A percentile compares a stretch with the other conserved stretches of the same genome.
Conservation (phyloP, 805 yeast species). For the Pichia thaimueangensis region DNA sequence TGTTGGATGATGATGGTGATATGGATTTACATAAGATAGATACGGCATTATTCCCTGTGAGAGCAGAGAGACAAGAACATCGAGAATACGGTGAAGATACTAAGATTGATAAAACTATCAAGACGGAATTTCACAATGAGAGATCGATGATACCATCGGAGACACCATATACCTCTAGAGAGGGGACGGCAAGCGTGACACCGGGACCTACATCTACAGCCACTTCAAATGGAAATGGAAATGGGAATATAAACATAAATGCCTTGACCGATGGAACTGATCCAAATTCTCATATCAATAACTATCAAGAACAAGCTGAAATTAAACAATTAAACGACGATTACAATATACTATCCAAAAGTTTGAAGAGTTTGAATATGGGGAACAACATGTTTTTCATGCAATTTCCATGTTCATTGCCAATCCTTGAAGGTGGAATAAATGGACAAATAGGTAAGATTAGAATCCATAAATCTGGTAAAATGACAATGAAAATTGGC, state of each 20-base stretch:
- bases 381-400: conserved; percentile 21
- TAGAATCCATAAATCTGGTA: conserved; percentile 80
- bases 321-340: conserved; percentile 32
- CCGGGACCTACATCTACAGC: background rate
- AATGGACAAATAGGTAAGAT: conserved; percentile 68
- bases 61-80: conserved; percentile 52
- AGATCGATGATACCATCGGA: conserved; percentile 20
- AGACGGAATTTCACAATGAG: conserved; percentile 27
- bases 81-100: conserved; percentile 31
- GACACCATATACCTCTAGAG: conserved; percentile 21
- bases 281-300: conserved; percentile 17
- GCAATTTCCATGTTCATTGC: conserved; percentile 28
- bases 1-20: conserved; percentile 13
- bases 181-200: conserved; percentile 18
- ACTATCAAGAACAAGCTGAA: conserved; percentile 33
- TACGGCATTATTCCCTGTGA: conserved; percentile 58
- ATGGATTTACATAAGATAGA: conserved; percentile 36
- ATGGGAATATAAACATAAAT: no score
- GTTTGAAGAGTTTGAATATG: conserved; percentile 11
- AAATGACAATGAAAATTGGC: conserved; percentile 67
- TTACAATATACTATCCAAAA: conserved; percentile 23
- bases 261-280: conserved; percentile 6
- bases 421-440: conserved; percentile 15
- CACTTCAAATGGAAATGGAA: conserved; percentile 1
- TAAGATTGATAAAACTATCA: conserved; percentile 28